phyloP scores from a whole-genome alignment of 1,139 yeast species.

The Saccharomycopsis hybrid region DNA sequence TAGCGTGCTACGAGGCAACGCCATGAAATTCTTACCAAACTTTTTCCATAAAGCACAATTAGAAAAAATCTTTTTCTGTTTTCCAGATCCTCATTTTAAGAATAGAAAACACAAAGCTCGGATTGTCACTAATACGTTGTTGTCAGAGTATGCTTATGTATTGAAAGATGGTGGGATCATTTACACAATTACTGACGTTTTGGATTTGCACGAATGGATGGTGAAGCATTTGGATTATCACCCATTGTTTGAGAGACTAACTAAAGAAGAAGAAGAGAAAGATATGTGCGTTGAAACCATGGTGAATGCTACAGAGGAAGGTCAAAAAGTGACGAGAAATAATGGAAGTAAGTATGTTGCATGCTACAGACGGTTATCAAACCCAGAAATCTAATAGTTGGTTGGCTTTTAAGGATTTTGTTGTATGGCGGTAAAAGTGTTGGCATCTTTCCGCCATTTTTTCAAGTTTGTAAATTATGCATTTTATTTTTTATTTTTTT shows the following conservation, averaged over 20 bases:
- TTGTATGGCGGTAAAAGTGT: too few relatives aligned
- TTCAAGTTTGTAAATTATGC: too few relatives aligned
- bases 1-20: constrained; percentile 87
- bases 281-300: constrained; percentile 82
- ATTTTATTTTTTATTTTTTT: too few relatives aligned
- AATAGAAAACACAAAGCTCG: constrained; percentile 97
- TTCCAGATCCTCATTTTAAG: constrained; percentile 98
- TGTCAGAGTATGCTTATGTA: constrained; percentile 89
- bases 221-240: constrained; percentile 83
- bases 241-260: constrained; percentile 80
- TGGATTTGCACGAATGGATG: constrained; percentile 96
- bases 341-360: constrained; percentile 84
- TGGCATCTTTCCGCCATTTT: too few relatives aligned
- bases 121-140: constrained; percentile 80
- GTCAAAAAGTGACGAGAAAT: constrained; percentile 90
- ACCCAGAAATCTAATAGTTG: constrained; percentile 33
- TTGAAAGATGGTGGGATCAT: constrained; percentile 80
- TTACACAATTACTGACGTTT: constrained; percentile 93
- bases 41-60: constrained; percentile 78
- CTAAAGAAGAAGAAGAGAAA: constrained; percentile 67
- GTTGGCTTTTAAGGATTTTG: too few relatives aligned
- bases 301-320: constrained; percentile 93
- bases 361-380: constrained; percentile 71
- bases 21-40: constrained; percentile 95
- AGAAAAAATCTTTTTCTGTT: constrained; percentile 91